Evolutionary conservation across 768 basidiomycete genomes (phyloP).

Genomic region (Kwoniella europaea): DNA sequence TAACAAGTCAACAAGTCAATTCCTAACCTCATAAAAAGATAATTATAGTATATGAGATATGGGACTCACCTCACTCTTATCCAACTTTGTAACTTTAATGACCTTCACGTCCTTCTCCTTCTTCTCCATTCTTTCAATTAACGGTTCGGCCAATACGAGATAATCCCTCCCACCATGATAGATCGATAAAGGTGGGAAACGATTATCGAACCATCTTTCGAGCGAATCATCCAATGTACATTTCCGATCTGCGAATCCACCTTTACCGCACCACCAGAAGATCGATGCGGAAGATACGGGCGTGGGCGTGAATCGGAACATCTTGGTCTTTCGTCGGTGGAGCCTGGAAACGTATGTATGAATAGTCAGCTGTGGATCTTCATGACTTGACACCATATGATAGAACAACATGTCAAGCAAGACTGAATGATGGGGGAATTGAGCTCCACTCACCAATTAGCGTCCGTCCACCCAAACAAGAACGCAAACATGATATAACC

Average conservation of each 20-base stretch:
- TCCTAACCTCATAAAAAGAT: not conserved
- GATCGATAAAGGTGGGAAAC: conserved; percentile 62
- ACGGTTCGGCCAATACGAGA: conserved; percentile 61
- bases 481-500: conserved; percentile 62
- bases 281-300: conserved; percentile 61
- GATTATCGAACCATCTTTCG: conserved; percentile 61
- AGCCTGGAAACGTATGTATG: conserved; percentile 48
- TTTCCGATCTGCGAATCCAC: conserved; percentile 61
- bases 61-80: conserved; percentile 58
- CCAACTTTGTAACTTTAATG: conserved; percentile 61
- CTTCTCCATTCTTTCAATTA: conserved; percentile 61
- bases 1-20: not conserved
- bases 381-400: no score
- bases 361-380: not conserved
- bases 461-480: conserved; percentile 63
- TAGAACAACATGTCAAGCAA: no score
- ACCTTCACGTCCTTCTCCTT: conserved; percentile 61
- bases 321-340: conserved; percentile 62
- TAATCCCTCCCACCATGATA: conserved; percentile 62
- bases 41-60: not conserved
- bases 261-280: conserved; percentile 63
- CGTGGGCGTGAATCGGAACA: conserved; percentile 64
- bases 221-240: conserved; percentile 59
- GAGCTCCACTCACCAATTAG: conserved; percentile 58
- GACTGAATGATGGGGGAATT: no score